Evolutionary conservation across 2,329 filamentous ascomycete species (phyloP).

Genomic region (Xylaria sp.): DNA sequence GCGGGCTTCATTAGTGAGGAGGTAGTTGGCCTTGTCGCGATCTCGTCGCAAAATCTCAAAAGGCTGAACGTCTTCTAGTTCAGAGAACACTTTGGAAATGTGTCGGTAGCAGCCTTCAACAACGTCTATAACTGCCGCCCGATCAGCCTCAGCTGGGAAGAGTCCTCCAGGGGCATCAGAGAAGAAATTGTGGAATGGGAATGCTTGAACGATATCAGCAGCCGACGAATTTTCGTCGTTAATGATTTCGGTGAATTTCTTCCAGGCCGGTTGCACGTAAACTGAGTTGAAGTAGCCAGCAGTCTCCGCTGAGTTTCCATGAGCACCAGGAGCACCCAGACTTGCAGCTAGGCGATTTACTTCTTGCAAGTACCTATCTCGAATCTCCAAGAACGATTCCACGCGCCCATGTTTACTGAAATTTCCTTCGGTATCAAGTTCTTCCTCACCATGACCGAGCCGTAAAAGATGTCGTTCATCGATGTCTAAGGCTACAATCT

Average conservation of each 20-base stretch:
- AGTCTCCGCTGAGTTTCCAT: slow-evolving; percentile 94
- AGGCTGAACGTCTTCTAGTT: slow-evolving; percentile 89
- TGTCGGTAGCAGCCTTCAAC: slow-evolving; percentile 87
- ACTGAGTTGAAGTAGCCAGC: slow-evolving; percentile 96
- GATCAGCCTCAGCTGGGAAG: slow-evolving; percentile 70
- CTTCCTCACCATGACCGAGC: slow-evolving; percentile 93
- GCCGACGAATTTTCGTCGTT: slow-evolving; percentile 61
- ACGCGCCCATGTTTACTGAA: slow-evolving; percentile 96
- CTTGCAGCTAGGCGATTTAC: slow-evolving; percentile 85
- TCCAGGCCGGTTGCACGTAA: slow-evolving; percentile 88
- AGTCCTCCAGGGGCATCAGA: slow-evolving; percentile 84
- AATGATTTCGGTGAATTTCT: slow-evolving; percentile 74
- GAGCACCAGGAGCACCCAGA: slow-evolving; percentile 87
- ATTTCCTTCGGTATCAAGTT: slow-evolving; percentile 81
- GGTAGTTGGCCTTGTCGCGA: slow-evolving; percentile 93
- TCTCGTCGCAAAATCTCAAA: slow-evolving; percentile 92
- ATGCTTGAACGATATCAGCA: slow-evolving; percentile 71
- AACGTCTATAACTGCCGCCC: slow-evolving; percentile 74
- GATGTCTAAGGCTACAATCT: slow-evolving; percentile 95
- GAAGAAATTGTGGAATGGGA: slow-evolving; percentile 91
- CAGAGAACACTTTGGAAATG: slow-evolving; percentile 86
- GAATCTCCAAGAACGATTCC: slow-evolving; percentile 91
- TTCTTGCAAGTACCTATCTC: slow-evolving; percentile 77
- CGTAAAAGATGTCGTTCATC: slow-evolving; percentile 92
- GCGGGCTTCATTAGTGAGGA: slow-evolving; percentile 92